Evolutionary conservation across 129 eudicot genomes (phyloP).

Genomic region (Helichrysum umbraculigerum): DNA sequence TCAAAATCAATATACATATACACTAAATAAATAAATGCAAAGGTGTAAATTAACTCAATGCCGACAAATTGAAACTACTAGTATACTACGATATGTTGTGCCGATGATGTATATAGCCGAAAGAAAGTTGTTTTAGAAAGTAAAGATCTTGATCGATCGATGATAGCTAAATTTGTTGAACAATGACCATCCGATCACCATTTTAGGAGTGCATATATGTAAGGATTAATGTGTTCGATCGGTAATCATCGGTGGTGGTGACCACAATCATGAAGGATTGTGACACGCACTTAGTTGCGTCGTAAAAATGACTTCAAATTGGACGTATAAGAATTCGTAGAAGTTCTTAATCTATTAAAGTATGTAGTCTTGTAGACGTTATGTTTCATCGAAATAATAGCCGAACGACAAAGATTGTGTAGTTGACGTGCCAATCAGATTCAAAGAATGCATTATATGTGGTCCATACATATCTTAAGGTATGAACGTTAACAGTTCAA

Average conservation of each 20-base stretch:
- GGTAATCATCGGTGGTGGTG: background rate
- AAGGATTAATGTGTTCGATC: background rate
- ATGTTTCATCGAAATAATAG: too few relatives aligned
- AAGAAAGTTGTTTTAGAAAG: background rate
- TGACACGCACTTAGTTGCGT: background rate
- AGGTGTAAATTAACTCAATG: background rate
- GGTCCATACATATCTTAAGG: background rate
- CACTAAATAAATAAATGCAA: too few relatives aligned
- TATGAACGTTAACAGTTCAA: background rate
- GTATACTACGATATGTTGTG: background rate
- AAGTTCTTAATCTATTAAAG: background rate
- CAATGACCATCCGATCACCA: background rate
- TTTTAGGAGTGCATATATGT: background rate
- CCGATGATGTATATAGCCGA: background rate
- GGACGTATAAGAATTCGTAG: background rate
- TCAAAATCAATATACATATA: too few relatives aligned
- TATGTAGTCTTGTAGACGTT: background rate
- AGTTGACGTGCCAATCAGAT: background rate
- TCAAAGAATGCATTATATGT: background rate
- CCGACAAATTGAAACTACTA: background rate
- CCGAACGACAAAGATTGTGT: too few relatives aligned
- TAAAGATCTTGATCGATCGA: too few relatives aligned
- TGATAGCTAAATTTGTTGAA: background rate
- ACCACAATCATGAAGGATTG: background rate
- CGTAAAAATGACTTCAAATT: background rate